Evolutionary conservation across 768 basidiomycete genomes (phyloP), one percentile per base, ranked within the genome.

Genomic region (Strobilomyces confusus): DNA sequence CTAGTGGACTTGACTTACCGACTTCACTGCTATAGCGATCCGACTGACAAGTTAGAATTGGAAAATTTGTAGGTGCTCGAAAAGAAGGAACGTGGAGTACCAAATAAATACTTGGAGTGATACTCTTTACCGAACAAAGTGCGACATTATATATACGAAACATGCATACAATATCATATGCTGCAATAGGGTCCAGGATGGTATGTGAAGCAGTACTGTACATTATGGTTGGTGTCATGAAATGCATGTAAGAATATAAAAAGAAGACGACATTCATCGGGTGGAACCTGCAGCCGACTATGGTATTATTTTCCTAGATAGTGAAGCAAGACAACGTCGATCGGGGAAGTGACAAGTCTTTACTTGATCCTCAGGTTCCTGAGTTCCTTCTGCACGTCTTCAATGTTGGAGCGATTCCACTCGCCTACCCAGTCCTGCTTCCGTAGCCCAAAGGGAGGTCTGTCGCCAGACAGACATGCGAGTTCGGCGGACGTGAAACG

Each of bases 381-480:
- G 32, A 76, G 66, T 51, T 73, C 67, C 26, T 57, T 63, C 51
- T 74, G 75, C 38, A 76, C 75, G 26, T 74, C 72, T 43, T 55
- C 55, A 29, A 76, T 76, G 54, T 72, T 63, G 23, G 60, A 49
- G 26, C 72, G 63, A 57, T 76, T 76, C 75, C 75, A 76, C 52
- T 73, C 73, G 46, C 74, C 74, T 12, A 62, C 62, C 75, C 74
- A 76, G 9, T 66, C 54, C 46, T 55, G 50, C 30, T 25, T 46
- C 2, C 54, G 3, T 23, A 26, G 45, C 13, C 13, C 46, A 19
- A 15, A 5, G 9, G 26, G 23, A 19, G 30, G 19, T 25, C 19
- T 55, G 13, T 19, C 32, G 17, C 4, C 33, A 23, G 47, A 25
- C 11, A 22, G 19, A 15, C 48, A n/a, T 32, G 44, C 43, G 4